phyloP scores from a whole-genome alignment of 768 basidiomycete genomes.

The Calvatia gigantea region DNA sequence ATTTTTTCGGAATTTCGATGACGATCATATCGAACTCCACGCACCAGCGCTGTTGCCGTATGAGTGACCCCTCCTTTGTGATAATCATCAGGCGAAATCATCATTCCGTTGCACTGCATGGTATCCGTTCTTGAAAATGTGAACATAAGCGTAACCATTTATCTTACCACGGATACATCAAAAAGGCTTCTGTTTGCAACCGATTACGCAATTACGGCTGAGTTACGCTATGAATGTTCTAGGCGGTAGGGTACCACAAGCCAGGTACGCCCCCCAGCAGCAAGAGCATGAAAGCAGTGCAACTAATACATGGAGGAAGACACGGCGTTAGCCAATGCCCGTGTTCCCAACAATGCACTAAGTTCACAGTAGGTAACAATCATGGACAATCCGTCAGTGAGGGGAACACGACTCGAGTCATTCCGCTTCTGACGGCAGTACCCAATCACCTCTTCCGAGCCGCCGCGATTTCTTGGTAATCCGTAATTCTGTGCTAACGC shows the following conservation, averaged over 20 bases:
- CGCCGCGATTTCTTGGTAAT: constrained; percentile 1
- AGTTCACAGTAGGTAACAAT: background rate
- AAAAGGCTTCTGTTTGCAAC: background rate
- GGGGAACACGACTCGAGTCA: constrained; percentile 22
- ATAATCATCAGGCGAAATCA: background rate
- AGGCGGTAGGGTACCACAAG: constrained; percentile 1
- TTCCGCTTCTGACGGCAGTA: constrained; percentile 22
- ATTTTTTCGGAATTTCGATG: background rate
- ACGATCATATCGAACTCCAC: background rate
- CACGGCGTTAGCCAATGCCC: background rate
- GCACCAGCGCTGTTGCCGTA: background rate
- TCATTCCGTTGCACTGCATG: constrained; percentile 6
- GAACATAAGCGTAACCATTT: background rate
- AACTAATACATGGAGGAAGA: constrained; percentile 9
- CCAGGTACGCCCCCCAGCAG: constrained; percentile 1
- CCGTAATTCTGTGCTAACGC: constrained; percentile 7
- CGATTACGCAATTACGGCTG: background rate
- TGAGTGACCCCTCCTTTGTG: background rate
- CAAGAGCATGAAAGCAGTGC: constrained; percentile 5
- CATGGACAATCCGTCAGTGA: background rate
- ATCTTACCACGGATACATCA: constrained; percentile 12
- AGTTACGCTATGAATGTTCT: background rate
- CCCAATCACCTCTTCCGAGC: background rate
- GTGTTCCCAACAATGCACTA: background rate
- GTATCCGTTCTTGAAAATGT: background rate